These are phyloP conservation scores for Schizonepeta tenuifolia DNA, from an alignment of 257 asterid genomes.

Conservation along the genomic window DNA sequence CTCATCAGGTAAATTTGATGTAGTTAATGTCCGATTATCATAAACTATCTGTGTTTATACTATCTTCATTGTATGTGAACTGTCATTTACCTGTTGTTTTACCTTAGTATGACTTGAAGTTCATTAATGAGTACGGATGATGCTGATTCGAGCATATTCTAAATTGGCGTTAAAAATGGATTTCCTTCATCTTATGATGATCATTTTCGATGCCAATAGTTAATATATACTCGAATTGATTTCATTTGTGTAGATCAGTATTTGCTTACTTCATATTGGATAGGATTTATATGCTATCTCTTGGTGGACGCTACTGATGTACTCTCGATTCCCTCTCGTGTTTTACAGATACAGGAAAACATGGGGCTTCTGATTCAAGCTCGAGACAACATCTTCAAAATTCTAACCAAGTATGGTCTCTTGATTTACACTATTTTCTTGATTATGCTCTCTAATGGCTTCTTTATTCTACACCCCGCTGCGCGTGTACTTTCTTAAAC, in stretches of 20 bases:
- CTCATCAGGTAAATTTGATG: conserved; percentile 57
- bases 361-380: conserved; percentile 70
- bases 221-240: not conserved
- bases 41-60: not conserved
- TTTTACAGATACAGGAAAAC: conserved; percentile 72
- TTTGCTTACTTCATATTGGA: conserved; percentile 10
- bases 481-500: too few relatives aligned
- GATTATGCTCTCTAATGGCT: not conserved
- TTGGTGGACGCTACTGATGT: conserved; percentile 14
- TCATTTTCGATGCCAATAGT: not conserved
- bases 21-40: not conserved
- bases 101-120: not conserved
- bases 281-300: not conserved
- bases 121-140: not conserved
- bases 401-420: conserved; percentile 62
- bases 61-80: not conserved
- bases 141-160: not conserved
- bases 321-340: conserved; percentile 11
- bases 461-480: not conserved
- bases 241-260: not conserved
- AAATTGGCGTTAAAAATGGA: not conserved
- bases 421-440: not conserved
- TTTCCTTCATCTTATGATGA: not conserved
- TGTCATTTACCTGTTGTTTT: not conserved
- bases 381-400: conserved; percentile 71